Evolutionary conservation across 306 rosid genomes (phyloP), one percentile per base, ranked within the genome.

Genomic region (Sphenostylis stenocarpa): DNA sequence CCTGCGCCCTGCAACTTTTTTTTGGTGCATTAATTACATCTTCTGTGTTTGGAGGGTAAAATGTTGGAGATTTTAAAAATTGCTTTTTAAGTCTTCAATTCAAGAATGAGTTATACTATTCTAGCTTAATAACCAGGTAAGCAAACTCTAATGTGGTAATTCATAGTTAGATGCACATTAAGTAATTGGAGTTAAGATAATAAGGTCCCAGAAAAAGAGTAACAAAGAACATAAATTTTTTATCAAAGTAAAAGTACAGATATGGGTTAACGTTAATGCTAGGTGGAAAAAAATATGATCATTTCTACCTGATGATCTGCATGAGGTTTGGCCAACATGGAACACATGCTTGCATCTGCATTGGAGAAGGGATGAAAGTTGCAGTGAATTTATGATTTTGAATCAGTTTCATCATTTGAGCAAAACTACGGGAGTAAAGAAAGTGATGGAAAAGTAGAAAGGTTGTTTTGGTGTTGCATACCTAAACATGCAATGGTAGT

Each of bases 251-350:
- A 11, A 33, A 10, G 43, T 17, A 63, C 20, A 33, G n/a, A 17
- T 8, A 33, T 62, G 14, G 67, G 67, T 26, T 26, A 26, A 26
- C 28, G 1, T 31, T 61, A 26, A 61, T 15, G 61, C 13, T 31
- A 34, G 24, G 24, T 34, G 31, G 55, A 63, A 43, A 73, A 19
- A 31, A 36, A 12, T 56, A 33, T 55, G n/a, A 53, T 21, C 31
- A 74, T 36, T 67, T 68, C 80, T 75, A 88, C 96, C 96, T 91
- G 90, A 69, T 80, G 78, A 83, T 86, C 48, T 45, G 17, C 66
- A 51, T 33, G 85, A 57, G 75, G 81, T 70, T 77, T 80, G 31
- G 65, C 68, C 67, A 80, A 78, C 71, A 72, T 72, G 73, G 77
- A 56, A 78, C 80, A 64, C 49, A 14, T 67, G 36, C 45, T 82